These are phyloP conservation scores for Tetrapisispora arboricola DNA, from an alignment of 805 yeast genomes.

Conservation along the genomic window DNA sequence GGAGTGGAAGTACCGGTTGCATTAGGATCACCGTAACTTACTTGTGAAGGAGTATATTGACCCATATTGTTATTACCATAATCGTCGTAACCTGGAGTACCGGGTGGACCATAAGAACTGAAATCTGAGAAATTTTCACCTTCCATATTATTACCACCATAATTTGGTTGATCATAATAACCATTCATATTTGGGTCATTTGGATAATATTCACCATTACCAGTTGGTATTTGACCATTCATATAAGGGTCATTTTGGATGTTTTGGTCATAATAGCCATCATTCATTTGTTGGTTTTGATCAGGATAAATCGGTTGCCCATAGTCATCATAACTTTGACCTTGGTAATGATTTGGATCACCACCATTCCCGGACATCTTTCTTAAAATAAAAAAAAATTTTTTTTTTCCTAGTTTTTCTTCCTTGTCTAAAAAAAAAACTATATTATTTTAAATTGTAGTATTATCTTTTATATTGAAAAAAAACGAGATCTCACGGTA, in stretches of 20 bases:
- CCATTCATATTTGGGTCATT: conserved; percentile 4
- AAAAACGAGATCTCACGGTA: too few relatives aligned
- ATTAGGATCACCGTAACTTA: conserved; percentile 56
- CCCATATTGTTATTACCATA: conserved; percentile 33
- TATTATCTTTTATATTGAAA: too few relatives aligned
- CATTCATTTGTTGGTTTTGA: conserved; percentile 24
- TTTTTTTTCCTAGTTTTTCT: not conserved
- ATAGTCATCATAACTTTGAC: conserved; percentile 29
- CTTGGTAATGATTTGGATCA: conserved; percentile 19
- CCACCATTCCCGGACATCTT: conserved; percentile 3
- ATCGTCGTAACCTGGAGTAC: conserved; percentile 41
- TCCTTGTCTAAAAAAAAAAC: too few relatives aligned
- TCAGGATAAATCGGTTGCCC: conserved; percentile 31
- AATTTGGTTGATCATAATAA: conserved; percentile 5
- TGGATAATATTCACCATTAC: conserved; percentile 3
- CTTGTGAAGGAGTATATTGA: conserved; percentile 76
- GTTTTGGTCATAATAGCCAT: conserved; percentile 28
- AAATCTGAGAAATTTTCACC: conserved; percentile 62
- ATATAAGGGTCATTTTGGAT: conserved; percentile 3
- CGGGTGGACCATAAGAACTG: conserved; percentile 48
- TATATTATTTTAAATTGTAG: too few relatives aligned
- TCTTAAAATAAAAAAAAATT: too few relatives aligned
- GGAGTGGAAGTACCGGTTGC: conserved; percentile 94
- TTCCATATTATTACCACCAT: conserved; percentile 33
- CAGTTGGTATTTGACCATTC: not conserved